Conservation (phyloP, 2,329 filamentous ascomycete genomes). For the Graphilbum ipis-grandicollis region DNA sequence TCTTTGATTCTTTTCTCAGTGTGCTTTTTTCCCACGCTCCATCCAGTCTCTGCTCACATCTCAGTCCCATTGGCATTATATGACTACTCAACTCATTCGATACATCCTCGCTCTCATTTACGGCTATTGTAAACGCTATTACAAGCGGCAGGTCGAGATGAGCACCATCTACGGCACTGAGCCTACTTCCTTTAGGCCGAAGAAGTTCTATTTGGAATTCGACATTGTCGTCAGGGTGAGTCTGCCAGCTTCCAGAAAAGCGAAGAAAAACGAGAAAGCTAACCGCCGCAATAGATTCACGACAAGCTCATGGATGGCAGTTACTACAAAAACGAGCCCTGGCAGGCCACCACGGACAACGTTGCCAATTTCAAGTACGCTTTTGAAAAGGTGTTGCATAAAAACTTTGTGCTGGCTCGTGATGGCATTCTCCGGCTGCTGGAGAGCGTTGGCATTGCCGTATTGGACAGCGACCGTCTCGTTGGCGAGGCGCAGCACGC, state of each 20-base stretch:
- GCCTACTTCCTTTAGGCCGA: background rate
- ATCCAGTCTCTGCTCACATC: no score
- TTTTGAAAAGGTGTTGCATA: background rate
- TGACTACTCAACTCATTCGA: no score
- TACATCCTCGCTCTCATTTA: no score
- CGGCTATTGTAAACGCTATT: no score
- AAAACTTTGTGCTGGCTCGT: background rate
- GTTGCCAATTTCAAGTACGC: background rate
- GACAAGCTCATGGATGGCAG: no score
- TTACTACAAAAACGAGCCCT: background rate
- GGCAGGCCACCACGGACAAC: background rate
- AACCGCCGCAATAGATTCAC: background rate
- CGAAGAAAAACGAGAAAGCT: background rate
- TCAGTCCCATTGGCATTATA: no score
- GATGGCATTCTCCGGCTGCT: background rate
- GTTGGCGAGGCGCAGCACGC: background rate
- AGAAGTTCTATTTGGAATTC: constrained; percentile 1
- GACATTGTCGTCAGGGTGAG: background rate
- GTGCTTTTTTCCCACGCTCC: no score
- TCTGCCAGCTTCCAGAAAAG: background rate
- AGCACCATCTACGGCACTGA: no score
- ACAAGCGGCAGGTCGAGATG: no score
- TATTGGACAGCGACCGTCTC: background rate
- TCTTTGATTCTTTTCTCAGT: no score
- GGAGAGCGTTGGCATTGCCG: background rate